Evolutionary conservation across 2,329 filamentous ascomycete genomes (phyloP), one percentile per base, ranked within the genome.

Genomic region (Chlorencoelia australis): DNA sequence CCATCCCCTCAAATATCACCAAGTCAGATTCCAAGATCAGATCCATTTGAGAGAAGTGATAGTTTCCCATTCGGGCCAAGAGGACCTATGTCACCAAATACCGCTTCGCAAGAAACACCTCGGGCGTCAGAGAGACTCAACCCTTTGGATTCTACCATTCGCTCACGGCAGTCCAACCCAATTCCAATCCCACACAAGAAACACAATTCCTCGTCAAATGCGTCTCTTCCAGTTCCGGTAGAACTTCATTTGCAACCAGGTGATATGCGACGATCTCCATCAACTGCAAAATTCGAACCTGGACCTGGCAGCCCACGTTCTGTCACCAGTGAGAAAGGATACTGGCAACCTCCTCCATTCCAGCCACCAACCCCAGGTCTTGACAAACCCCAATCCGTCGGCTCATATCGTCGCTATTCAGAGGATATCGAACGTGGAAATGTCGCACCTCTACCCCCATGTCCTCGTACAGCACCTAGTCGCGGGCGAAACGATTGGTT

Each of bases 401-500:
- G 65, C 3, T 61, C 66, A 1, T 74, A 67, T 46, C 62, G 71
- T 27, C 66, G 69, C 5, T 73, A 69, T 47, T 71, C 71, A 0
- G 69, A 79, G 41, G 67, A 73, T 18, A 56, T 66, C 7, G 58
- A 61, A 30, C 51, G 61, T 30, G 64, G 64, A 3, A 56, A 56
- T 3, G 50, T 68, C 5, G 55, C 62, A 8, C 60, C 64, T 15
- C 66, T 88, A 10, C 74, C 82, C 3, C 68, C 76, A 3, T 94
- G 88, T 49, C 79, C 79, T 5, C 71, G 84, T 42, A 73, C 70
- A 25, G 62, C 68, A 4, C 72, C 74, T 8, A 69, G 75, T 9
- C 63, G 71, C 7, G 77, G 78, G 2, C 70, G 78, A 42, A 66
- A 79, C 43, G 85, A 91, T 51, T 95, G 88, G 84, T 76, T 87